A percentile compares a stretch with the other conserved stretches of the same genome.
Evolutionary conservation across 2,329 filamentous ascomycete genomes (phyloP).

Genomic region (Zasmidium angulare): DNA sequence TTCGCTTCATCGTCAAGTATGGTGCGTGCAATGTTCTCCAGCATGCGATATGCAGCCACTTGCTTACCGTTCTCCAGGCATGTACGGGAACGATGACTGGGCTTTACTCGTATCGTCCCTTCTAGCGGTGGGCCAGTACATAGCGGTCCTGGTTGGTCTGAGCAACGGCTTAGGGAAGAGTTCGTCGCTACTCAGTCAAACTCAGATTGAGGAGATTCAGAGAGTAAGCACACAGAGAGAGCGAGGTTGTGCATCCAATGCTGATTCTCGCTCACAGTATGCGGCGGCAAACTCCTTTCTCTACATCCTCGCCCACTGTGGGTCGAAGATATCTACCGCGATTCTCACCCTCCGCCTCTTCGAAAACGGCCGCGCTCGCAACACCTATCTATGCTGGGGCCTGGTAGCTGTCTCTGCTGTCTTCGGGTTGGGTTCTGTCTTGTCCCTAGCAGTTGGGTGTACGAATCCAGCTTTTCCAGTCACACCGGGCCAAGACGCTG

Average conservation of each 20-base stretch:
- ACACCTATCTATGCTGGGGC: conserved; percentile 13
- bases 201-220: not conserved
- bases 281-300: conserved; percentile 15
- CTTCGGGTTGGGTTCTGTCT: conserved; percentile 13
- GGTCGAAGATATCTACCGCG: conserved; percentile 23
- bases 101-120: conserved; percentile 25
- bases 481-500: not conserved
- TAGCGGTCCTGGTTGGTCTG: conserved; percentile 22
- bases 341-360: conserved; percentile 19
- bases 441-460: conserved; percentile 12
- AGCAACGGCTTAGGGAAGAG: conserved; percentile 22
- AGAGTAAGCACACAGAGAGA: not conserved
- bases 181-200: conserved; percentile 1
- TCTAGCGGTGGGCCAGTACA: conserved; percentile 25
- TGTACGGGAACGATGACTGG: conserved; percentile 32
- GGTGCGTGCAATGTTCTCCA: conserved; percentile 1
- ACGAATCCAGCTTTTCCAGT: conserved; percentile 3
- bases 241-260: too few relatives aligned
- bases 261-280: conserved; percentile 9
- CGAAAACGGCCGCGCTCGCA: conserved; percentile 18
- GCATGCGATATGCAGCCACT: too few relatives aligned
- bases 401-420: conserved; percentile 10
- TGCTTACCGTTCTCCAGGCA: conserved; percentile 2
- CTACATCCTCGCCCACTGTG: conserved; percentile 17
- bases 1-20: conserved; percentile 24